Base-by-base conservation (phyloP, 306 rosid genomes). In the Medicago ruthenica region DNA sequence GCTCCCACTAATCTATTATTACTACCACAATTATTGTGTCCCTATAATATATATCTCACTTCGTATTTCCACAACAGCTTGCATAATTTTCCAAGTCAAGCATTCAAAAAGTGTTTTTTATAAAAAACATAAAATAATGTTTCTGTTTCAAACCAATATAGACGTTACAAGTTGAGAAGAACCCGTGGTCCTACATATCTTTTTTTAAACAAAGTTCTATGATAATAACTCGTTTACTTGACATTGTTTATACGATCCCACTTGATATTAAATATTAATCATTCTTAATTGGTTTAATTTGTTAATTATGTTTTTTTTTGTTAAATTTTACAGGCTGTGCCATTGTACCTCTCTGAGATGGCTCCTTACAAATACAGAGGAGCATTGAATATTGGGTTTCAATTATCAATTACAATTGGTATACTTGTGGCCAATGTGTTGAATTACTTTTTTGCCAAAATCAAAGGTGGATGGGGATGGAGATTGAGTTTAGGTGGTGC, bases 401-500 rank as follows among this genome's bases (percentile, higher is more conserved):
- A 95, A 69, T 34, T 95, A 7, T 95, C 97, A 0, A 92, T 95
- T 80, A 92, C 97, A 0, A 31, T 92, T 8, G 98, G 98, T 0
- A 95, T 95, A n/a, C 93, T 95, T 0, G 73, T 90, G 8, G 96
- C 98, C 22, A 92, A 90, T 68, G 84, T 95, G 7, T 41, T 92
- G 36, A 95, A 95, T 82, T 95, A 90, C 83, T 92, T 92, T 84
- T 95, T 92, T 50, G 96, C 96, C 1, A 95, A 89, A 66, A 95
- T 95, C 57, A 20, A 85, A n/a, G 97, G 97, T 1, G 98, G 98
- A 0, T 95, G 98, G 98, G 98, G 98, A 74, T 95, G 98, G 98
- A 83, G 98, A 12, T 51, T 95, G 84, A 95, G 98, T 77, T 82
- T 95, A 18, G 97, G 98, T 0, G 97, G 97, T 3, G 98, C 97